Conservation (phyloP, 1,284 basidiomycete species). For the Taiwanofungus camphoratus region DNA sequence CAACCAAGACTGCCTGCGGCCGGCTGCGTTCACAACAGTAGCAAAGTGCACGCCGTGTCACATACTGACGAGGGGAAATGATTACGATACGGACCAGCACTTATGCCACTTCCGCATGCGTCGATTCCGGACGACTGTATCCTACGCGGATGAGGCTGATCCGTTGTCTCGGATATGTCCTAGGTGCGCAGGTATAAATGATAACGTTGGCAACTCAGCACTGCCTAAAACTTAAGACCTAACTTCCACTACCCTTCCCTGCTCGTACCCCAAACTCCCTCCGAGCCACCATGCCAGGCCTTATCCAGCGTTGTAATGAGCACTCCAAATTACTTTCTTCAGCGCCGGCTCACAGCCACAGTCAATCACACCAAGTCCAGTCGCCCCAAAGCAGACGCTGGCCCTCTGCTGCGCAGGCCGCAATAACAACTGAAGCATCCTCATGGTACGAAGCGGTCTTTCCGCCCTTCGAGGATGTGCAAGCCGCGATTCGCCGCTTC, state of each 20-base stretch:
- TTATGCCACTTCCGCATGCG: neutral
- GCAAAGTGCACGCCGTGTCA: too few species aligned
- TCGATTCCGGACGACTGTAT: neutral
- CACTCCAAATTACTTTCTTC: constrained; percentile 14
- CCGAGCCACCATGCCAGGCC: constrained; percentile 12
- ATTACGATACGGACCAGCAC: too few species aligned
- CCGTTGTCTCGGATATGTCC: neutral
- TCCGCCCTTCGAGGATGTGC: constrained; percentile 15
- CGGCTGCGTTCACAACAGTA: too few species aligned
- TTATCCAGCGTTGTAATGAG: constrained; percentile 16
- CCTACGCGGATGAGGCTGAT: neutral
- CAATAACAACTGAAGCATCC: constrained; percentile 7
- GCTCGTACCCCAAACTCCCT: neutral
- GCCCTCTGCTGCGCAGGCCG: neutral
- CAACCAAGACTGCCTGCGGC: too few species aligned
- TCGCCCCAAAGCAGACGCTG: neutral
- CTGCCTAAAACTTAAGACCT: too few species aligned
- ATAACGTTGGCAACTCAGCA: neutral
- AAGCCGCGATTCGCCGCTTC: constrained; percentile 12
- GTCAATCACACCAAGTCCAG: neutral
- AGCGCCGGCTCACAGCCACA: constrained; percentile 5
- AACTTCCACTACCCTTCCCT: neutral
- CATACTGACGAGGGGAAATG: too few species aligned
- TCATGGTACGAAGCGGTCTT: constrained; percentile 14
- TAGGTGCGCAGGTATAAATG: neutral